These are phyloP conservation scores for Acacia confusa DNA, from an alignment of 306 rosid species.

Conservation along the genomic window DNA sequence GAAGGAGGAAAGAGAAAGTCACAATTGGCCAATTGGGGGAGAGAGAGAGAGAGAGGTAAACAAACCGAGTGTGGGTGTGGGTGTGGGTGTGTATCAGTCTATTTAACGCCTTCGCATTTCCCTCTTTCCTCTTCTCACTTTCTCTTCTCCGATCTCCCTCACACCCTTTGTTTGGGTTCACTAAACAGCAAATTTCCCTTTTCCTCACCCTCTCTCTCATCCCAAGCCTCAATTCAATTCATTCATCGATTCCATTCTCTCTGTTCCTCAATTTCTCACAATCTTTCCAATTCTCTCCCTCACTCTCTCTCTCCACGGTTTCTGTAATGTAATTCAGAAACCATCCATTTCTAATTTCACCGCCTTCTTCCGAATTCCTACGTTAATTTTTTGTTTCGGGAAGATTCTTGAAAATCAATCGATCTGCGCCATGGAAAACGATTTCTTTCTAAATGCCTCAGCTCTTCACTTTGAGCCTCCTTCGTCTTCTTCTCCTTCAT, in stretches of 20 bases:
- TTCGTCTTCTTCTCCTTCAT: conserved; percentile 10
- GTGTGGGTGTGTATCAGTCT: conserved; percentile 7
- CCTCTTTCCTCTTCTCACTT: conserved; percentile 27
- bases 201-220: not conserved
- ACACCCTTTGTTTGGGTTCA: not conserved
- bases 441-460: not conserved
- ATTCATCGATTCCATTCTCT: not conserved
- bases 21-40: too few relatives aligned
- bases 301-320: not conserved
- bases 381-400: not conserved
- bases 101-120: conserved; percentile 47
- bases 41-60: not conserved
- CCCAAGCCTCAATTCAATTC: not conserved
- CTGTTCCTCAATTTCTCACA: not conserved
- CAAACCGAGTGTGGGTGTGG: not conserved
- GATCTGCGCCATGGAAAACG: conserved; percentile 9
- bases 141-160: conserved; percentile 9
- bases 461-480: conserved; percentile 7
- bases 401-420: not conserved
- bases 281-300: not conserved
- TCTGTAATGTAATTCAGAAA: not conserved
- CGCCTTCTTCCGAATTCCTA: not conserved
- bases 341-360: not conserved
- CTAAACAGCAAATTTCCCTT: not conserved
- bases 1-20: not conserved